Conservation (phyloP, 495 filamentous ascomycete species). For the Recurvomyces mirabilis region DNA sequence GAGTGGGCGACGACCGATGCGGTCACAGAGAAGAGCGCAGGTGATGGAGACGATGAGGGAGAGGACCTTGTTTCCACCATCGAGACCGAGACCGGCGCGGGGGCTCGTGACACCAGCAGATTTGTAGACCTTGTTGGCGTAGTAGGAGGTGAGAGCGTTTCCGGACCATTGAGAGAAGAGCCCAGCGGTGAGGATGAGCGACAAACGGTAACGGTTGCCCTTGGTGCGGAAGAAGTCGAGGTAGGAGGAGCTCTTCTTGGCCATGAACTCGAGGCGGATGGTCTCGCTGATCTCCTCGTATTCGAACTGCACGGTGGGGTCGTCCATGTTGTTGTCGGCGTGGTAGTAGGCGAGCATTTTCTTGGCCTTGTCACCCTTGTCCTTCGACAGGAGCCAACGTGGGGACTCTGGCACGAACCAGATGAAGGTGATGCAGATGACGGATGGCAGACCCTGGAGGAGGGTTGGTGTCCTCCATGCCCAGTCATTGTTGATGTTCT, state of each 20-base stretch:
- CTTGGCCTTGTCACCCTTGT: slow-evolving; percentile 20
- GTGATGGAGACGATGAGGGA: slow-evolving; percentile 7
- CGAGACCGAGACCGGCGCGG: background rate
- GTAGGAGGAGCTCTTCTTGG: slow-evolving; percentile 31
- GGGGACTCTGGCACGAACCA: slow-evolving; percentile 28
- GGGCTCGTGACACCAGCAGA: slow-evolving; percentile 41
- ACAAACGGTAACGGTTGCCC: slow-evolving; percentile 54
- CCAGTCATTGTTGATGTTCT: slow-evolving; percentile 34
- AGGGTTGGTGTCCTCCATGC: slow-evolving; percentile 39
- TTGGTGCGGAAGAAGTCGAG: slow-evolving; percentile 52
- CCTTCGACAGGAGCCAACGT: slow-evolving; percentile 15
- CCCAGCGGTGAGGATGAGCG: slow-evolving; percentile 47
- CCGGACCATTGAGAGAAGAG: slow-evolving; percentile 59
- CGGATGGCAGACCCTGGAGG: slow-evolving; percentile 34
- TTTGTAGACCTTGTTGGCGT: slow-evolving; percentile 45
- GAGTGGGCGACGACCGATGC: slow-evolving; percentile 12
- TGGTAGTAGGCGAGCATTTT: slow-evolving; percentile 29
- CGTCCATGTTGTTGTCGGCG: slow-evolving; percentile 41
- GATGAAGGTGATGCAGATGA: slow-evolving; percentile 37
- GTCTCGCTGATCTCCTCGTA: slow-evolving; percentile 32
- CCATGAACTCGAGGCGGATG: slow-evolving; percentile 30
- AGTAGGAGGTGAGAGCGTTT: slow-evolving; percentile 52
- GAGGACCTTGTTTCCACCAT: slow-evolving; percentile 7
- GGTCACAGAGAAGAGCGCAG: slow-evolving; percentile 9
- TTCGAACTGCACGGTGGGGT: slow-evolving; percentile 50